Base-by-base conservation (phyloP, 441 rosid species). In the Populus hybrid region DNA sequence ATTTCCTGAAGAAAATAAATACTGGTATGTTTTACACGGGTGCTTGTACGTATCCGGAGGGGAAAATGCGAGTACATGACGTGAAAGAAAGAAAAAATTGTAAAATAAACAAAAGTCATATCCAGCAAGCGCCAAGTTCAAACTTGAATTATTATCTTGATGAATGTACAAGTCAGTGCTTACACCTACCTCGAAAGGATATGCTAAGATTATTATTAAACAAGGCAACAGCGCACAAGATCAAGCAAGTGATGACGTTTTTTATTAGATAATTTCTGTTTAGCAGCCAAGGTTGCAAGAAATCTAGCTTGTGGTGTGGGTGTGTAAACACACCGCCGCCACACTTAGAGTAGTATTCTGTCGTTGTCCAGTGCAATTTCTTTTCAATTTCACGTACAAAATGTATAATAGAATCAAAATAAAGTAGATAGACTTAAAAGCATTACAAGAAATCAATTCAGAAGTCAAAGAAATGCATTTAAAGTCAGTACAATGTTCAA, bases 401-500 rank as follows among this genome's bases (percentile, higher is more conserved):
- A 10, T 23, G 66, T 23, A 23, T 9, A 28, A 9, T 10, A 10
- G 16, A 63, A 63, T 61, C 26, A 21, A 21, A 21, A 46, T 14
- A 46, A 10, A 65, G 35, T 14, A 69, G n/a, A 34, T 18, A 32
- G 67, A 63, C 26, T 28, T 10, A 10, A 67, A 53, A 8, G 59
- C 16, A 26, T 23, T 26, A 34, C 40, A 36, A 38, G 46, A 65
- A 20, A 61, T 63, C 75, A 68, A 68, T 72, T 74, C 21, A 40
- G 65, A 66, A 81, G 75, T 74, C 80, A 77, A 77, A 35, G 38
- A 10, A 79, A 73, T 14, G 35, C 36, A 26, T 81, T 61, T 46
- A 72, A 79, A 81, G 81, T 84, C 85, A 77, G 78, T 75, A 42
- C 24, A 23, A 75, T 24, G 64, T 64, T 73, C 75, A 79, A 76